Percentiles rank a stretch among this genome's conserved stretches.
Evolutionary conservation across 2,329 filamentous ascomycete species (phyloP).

Genomic region (Arachnopeziza araneosa): DNA sequence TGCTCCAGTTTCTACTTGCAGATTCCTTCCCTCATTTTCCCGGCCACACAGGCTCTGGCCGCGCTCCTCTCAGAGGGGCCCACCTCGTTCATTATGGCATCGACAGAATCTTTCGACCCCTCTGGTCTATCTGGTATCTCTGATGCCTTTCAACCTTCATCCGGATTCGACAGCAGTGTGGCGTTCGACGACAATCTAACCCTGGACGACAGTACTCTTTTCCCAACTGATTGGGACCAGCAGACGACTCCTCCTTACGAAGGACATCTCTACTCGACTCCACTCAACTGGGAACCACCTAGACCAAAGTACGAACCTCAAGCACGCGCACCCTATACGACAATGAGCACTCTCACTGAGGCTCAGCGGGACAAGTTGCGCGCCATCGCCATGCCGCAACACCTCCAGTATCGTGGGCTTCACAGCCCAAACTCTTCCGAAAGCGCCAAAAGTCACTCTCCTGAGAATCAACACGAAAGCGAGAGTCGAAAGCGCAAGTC

Average conservation of each 20-base stretch:
- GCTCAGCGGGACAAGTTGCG: conserved; percentile 56
- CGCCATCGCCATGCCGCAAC: conserved; percentile 59
- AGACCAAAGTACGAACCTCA: conserved; percentile 22
- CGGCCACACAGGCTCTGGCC: background rate
- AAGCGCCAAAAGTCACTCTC: conserved; percentile 43
- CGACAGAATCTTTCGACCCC: conserved; percentile 21
- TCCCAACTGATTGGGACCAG: conserved; percentile 25
- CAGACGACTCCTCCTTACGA: conserved; percentile 27
- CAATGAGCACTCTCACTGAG: conserved; percentile 43
- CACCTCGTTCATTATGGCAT: conserved; percentile 14
- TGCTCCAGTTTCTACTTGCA: conserved; percentile 2
- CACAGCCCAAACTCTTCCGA: conserved; percentile 51
- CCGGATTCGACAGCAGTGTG: conserved; percentile 21
- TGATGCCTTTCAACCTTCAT: conserved; percentile 17
- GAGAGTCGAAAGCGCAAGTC: conserved; percentile 64
- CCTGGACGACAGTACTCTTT: conserved; percentile 25
- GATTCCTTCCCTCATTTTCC: background rate
- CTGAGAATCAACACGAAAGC: conserved; percentile 45
- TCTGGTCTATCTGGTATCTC: conserved; percentile 22
- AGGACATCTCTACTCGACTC: conserved; percentile 28
- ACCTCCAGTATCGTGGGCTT: conserved; percentile 46
- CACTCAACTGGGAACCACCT: conserved; percentile 29
- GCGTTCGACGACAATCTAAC: conserved; percentile 22
- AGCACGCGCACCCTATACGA: conserved; percentile 15
- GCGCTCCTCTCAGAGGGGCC: background rate